Conservation (phyloP, 495 filamentous ascomycete species). For the Cudoniella acicularis region DNA sequence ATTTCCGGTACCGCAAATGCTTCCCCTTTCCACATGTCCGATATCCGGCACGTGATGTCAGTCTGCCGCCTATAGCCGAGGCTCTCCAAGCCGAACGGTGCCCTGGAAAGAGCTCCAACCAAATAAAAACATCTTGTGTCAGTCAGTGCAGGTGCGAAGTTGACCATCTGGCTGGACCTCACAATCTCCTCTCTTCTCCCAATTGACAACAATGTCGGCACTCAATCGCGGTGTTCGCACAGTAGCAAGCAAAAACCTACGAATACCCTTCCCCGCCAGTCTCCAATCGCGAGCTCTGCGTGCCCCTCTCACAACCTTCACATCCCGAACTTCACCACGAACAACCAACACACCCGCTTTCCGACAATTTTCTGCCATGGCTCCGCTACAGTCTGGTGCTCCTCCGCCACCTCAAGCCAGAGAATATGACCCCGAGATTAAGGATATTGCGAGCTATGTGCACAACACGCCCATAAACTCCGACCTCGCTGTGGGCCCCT, state of each 20-base stretch:
- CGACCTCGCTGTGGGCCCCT: conserved; percentile 75
- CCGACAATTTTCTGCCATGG: conserved; percentile 52
- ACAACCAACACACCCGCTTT: conserved; percentile 3
- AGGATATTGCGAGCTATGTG: conserved; percentile 91
- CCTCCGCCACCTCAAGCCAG: conserved; percentile 46
- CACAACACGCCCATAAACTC: conserved; percentile 88
- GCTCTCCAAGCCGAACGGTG: neutral
- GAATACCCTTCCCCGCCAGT: conserved; percentile 15
- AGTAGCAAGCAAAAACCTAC: conserved; percentile 21
- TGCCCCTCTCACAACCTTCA: conserved; percentile 18
- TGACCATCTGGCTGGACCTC: neutral
- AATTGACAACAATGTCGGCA: conserved; percentile 26
- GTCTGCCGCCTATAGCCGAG: conserved; percentile 1
- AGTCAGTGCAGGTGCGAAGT: neutral
- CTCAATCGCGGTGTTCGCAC: conserved; percentile 27
- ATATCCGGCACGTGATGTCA: neutral
- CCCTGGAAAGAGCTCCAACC: neutral
- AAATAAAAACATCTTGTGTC: neutral
- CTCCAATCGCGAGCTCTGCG: conserved; percentile 25
- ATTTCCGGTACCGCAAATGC: neutral
- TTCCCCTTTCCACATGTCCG: neutral
- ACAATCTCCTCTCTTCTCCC: conserved; percentile 9
- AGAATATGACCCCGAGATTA: conserved; percentile 85
- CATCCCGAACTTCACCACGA: conserved; percentile 14
- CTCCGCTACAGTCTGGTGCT: conserved; percentile 47